Conservation (phyloP, 169 alveolate genomes). For the Plasmodium vinckei region DNA sequence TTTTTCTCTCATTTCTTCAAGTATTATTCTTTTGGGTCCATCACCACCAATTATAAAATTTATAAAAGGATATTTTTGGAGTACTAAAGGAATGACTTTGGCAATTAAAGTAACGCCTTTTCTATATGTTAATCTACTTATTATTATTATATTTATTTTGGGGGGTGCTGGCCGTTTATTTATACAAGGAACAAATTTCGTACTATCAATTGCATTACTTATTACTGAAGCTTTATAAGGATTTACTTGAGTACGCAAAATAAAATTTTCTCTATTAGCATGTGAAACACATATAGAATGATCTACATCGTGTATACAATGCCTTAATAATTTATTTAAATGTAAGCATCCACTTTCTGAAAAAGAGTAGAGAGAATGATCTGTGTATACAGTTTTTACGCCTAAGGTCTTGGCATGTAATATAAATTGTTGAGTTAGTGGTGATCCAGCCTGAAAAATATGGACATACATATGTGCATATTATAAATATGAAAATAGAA, state of each 20-base stretch:
- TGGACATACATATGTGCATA: neutral
- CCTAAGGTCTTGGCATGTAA: conserved; percentile 78
- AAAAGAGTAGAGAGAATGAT: conserved; percentile 99
- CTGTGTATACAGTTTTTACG: conserved; percentile 96
- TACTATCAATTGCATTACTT: conserved; percentile 90
- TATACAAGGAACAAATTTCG: conserved; percentile 82
- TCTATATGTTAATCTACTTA: conserved; percentile 96
- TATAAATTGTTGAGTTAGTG: conserved; percentile 75
- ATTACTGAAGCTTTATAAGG: conserved; percentile 94
- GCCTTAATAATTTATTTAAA: conserved; percentile 91
- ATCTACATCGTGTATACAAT: conserved; percentile 82
- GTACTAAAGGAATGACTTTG: conserved; percentile 96
- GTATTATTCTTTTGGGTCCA: conserved; percentile 95
- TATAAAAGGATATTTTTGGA: conserved; percentile 94
- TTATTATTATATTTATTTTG: conserved; percentile 93
- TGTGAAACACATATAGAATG: conserved; percentile 96
- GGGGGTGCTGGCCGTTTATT: conserved; percentile 87
- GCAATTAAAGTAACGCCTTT: conserved; percentile 98
- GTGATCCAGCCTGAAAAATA: conserved; percentile 46
- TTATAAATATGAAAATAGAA: neutral
- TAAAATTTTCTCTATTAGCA: conserved; percentile 96
- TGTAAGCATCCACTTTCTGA: conserved; percentile 96
- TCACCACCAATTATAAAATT: conserved; percentile 95
- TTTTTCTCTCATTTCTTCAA: conserved; percentile 96
- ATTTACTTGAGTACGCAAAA: conserved; percentile 93